Conservation (phyloP, 345 rosid genomes). For the Microthlaspi erraticum region DNA sequence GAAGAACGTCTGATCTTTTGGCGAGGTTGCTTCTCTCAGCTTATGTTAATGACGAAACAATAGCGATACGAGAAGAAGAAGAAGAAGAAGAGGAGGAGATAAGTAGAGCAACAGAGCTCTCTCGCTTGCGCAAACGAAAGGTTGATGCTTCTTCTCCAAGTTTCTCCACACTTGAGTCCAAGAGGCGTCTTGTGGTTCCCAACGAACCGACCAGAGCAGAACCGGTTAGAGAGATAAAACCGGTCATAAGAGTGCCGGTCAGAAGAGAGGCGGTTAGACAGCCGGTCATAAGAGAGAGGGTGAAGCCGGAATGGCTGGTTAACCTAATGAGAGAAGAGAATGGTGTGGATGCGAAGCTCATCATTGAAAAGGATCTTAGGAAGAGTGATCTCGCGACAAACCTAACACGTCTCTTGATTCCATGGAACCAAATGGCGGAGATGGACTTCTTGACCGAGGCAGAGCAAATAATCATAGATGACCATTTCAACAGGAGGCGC, state of each 20-base stretch:
- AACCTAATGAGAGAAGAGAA: neutral
- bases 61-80: neutral
- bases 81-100: neutral
- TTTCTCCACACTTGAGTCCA: neutral
- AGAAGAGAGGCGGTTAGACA: too few species aligned
- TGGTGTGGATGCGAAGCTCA: neutral
- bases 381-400: neutral
- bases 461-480: neutral
- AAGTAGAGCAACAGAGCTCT: neutral
- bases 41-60: neutral
- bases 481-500: rapidly evolving
- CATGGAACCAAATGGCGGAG: neutral
- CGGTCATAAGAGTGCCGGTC: neutral
- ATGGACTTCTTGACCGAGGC: neutral
- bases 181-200: neutral
- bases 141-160: neutral
- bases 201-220: neutral
- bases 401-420: neutral
- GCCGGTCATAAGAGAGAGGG: neutral
- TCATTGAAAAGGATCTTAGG: neutral
- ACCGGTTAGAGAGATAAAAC: neutral
- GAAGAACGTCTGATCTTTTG: neutral
- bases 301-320: conserved; percentile 9
- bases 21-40: too few species aligned
- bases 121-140: neutral